Percentiles rank a stretch among this genome's conserved stretches.
Conservation (phyloP, 2,329 filamentous ascomycete genomes). For the Stachybotrys chlorohalonatus region DNA sequence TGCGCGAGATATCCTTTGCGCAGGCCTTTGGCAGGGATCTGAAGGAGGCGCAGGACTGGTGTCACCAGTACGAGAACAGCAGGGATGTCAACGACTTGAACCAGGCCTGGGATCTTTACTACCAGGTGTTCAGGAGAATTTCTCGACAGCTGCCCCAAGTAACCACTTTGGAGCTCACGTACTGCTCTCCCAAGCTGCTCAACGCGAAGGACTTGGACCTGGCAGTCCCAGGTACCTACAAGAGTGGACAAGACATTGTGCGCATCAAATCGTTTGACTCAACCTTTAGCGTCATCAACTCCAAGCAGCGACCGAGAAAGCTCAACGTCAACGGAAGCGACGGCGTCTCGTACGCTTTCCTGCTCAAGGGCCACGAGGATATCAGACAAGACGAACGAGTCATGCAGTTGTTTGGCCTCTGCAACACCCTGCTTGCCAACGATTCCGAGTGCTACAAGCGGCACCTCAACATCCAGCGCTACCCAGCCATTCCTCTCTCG, state of each 20-base stretch:
- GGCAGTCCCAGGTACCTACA: constrained; percentile 92
- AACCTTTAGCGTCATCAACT: constrained; percentile 85
- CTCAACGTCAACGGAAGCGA: constrained; percentile 84
- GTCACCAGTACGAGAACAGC: constrained; percentile 81
- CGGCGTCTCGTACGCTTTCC: constrained; percentile 76
- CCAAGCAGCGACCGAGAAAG: constrained; percentile 91
- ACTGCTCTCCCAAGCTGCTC: constrained; percentile 91
- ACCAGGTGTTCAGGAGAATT: constrained; percentile 95
- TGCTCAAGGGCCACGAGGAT: constrained; percentile 98
- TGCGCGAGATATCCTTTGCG: constrained; percentile 93
- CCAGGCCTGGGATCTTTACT: constrained; percentile 98
- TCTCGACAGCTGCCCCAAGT: constrained; percentile 87
- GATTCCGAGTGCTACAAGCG: constrained; percentile 96
- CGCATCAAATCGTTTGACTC: constrained; percentile 84
- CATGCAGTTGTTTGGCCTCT: constrained; percentile 97
- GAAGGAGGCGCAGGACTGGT: constrained; percentile 92
- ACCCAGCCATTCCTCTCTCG: constrained; percentile 92
- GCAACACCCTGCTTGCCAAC: constrained; percentile 88
- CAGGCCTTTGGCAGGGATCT: constrained; percentile 96
- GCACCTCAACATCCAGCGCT: constrained; percentile 91
- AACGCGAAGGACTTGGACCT: constrained; percentile 79
- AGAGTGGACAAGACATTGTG: constrained; percentile 67
- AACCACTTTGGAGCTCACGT: constrained; percentile 86
- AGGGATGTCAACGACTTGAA: constrained; percentile 90
- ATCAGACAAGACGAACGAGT: constrained; percentile 98